Evolutionary conservation across 148 eudicot species (phyloP), one percentile per base, ranked within the genome.

Genomic region (Cornus suecica): DNA sequence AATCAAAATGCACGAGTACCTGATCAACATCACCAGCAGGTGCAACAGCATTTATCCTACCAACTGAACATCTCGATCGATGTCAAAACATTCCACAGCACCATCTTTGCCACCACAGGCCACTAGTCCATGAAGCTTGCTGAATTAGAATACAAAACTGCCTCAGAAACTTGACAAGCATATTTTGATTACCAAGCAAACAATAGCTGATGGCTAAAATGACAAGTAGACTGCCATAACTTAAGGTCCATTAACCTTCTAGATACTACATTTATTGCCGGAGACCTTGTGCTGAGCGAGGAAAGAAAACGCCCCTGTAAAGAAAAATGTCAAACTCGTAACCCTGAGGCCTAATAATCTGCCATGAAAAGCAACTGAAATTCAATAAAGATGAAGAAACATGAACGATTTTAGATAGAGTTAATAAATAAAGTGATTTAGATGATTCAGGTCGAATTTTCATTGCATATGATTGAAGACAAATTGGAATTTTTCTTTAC

Each of bases 101-200:
- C 99, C 99, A 74, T 95, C 99, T 74, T 95, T 97, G 41, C 99
- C 99, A 76, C 99, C 99, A 83, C 93, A 85, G 79, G 99, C 99
- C 76, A 95, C 92, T 85, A 92, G 84, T 45, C 97, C 97, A 66
- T 95, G 99, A 77, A 86, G 75, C 81, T 88, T 92, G 85, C 99
- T 95, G 88, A 66, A 83, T 77, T 66, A 22, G 22, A 72, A 67
- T 42, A 69, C 25, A 72, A 63, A 75, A 61, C 25, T 24, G 25
- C 34, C 62, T 65, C 74, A 84, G 20, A n/a, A 15, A 79, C 32
- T 34, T 41, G 51, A 65, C 22, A 69, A 69, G 37, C 28, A 60
- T 29, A 73, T 5, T 41, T 70, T 66, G 65, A 68, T 22, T 65
- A 34, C 41, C 54, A 74, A 69, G 41, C 24, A 70, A 70, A 32